Conservation (phyloP, 352 stramenopile species). For the Discostella stelligera region DNA sequence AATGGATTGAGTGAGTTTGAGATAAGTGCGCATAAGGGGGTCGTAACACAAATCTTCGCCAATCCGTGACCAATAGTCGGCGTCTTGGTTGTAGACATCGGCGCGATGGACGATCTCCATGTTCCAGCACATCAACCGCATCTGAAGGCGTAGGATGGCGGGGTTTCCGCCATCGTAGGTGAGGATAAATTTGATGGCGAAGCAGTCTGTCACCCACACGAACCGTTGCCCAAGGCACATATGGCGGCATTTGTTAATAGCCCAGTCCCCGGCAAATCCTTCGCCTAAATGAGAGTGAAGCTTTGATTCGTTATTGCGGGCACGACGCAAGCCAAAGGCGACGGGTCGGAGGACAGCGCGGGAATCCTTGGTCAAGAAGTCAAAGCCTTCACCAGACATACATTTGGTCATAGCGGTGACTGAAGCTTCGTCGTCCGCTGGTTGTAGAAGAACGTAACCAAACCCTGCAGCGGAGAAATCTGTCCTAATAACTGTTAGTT, state of each 20-base stretch:
- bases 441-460: neutral
- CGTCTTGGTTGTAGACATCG: neutral
- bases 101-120: conserved; percentile 14
- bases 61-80: conserved; percentile 14
- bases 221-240: conserved; percentile 7
- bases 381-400: neutral
- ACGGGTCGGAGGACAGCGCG: neutral
- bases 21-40: conserved; percentile 10
- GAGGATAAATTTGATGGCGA: conserved; percentile 21
- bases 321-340: conserved; percentile 1
- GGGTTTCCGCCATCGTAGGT: conserved; percentile 23
- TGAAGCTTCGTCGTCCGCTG: neutral
- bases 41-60: conserved; percentile 10
- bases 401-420: neutral
- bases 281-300: conserved; percentile 22
- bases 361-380: conserved; percentile 1
- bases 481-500: neutral
- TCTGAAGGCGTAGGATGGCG: conserved; percentile 7
- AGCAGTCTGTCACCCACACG: conserved; percentile 21
- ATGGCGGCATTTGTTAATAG: conserved; percentile 20
- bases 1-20: neutral
- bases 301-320: conserved; percentile 8
- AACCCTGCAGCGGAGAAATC: neutral
- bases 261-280: conserved; percentile 23
- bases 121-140: conserved; percentile 11